phyloP scores from a whole-genome alignment of 495 filamentous ascomycete genomes.

The Tuber indicum region DNA sequence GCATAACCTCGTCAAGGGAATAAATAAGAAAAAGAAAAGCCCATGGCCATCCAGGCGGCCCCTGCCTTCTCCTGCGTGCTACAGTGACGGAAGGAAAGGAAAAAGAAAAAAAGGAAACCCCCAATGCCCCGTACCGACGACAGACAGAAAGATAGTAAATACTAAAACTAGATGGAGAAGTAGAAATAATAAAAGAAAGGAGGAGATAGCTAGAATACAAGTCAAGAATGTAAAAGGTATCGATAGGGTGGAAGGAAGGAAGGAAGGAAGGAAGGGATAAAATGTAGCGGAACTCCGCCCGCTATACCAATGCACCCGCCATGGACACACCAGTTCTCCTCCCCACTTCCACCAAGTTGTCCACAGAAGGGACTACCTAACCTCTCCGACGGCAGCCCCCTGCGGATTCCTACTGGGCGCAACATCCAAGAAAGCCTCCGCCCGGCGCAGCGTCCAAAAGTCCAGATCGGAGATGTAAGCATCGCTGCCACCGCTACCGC shows the following conservation, averaged over 20 bases:
- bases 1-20: constrained; percentile 1
- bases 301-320: background rate
- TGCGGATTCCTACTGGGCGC: constrained; percentile 29
- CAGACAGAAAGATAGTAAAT: background rate
- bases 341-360: background rate
- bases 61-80: constrained; percentile 4
- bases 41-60: background rate
- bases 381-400: background rate
- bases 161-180: constrained; percentile 2
- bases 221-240: background rate
- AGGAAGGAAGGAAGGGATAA: background rate
- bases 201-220: background rate
- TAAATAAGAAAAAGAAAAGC: background rate
- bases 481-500: constrained; percentile 47
- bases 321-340: background rate
- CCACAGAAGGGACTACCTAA: background rate
- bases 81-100: background rate
- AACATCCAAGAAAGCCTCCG: constrained; percentile 58
- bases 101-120: background rate
- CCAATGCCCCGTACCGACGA: background rate
- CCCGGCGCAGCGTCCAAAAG: constrained; percentile 78
- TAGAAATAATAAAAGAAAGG: background rate
- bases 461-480: constrained; percentile 90
- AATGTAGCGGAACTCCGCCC: background rate
- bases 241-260: background rate